These are phyloP conservation scores for Aegilops umbellulata DNA, from an alignment of 176 grass and related monocot genomes.

Conservation along the genomic window DNA sequence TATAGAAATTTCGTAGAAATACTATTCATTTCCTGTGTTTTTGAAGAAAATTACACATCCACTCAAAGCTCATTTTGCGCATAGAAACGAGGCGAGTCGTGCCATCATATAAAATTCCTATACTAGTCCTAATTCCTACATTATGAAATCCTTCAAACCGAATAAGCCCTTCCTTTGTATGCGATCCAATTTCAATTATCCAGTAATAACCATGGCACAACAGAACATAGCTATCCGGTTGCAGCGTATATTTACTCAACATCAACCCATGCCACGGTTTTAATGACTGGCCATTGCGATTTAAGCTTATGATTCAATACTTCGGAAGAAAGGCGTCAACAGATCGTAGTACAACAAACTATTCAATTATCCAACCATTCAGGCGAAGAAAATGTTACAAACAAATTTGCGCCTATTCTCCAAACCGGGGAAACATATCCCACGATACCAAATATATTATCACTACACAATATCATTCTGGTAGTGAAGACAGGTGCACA, in stretches of 20 bases:
- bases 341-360: conserved; percentile 2
- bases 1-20: too few species aligned
- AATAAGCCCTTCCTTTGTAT: too few species aligned
- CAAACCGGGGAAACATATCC: conserved; percentile 16
- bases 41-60: too few species aligned
- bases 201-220: too few species aligned
- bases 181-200: too few species aligned
- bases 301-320: background rate
- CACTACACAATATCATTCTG: background rate
- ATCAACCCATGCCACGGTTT: background rate
- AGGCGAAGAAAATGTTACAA: background rate
- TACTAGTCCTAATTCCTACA: too few species aligned
- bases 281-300: background rate
- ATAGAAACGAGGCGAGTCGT: too few species aligned
- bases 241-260: background rate
- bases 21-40: too few species aligned
- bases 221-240: too few species aligned
- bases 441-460: conserved; percentile 4
- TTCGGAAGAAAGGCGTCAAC: conserved; percentile 11
- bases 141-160: too few species aligned
- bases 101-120: too few species aligned
- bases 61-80: too few species aligned
- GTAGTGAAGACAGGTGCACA: background rate
- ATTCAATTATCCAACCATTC: conserved; percentile 8
- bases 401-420: background rate